A percentile compares a stretch with the other conserved stretches of the same genome.
Conservation (phyloP, 345 rosid genomes). For the Boechera retrofracta region DNA sequence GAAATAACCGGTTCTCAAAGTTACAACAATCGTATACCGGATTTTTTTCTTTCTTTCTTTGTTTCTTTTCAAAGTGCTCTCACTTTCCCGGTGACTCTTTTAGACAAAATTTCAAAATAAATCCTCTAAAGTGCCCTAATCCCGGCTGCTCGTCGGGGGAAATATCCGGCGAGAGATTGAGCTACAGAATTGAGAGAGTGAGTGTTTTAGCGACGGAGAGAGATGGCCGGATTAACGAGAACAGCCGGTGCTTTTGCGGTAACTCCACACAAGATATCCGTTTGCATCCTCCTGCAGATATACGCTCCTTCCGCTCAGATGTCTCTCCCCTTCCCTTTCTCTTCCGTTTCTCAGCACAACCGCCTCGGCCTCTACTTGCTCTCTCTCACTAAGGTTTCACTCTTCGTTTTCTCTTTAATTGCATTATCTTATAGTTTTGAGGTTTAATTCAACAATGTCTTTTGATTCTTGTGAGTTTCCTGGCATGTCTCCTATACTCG, state of each 20-base stretch:
- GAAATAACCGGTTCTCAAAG: conserved; percentile 29
- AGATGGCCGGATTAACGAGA: conserved; percentile 60
- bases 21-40: too few relatives aligned
- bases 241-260: conserved; percentile 56
- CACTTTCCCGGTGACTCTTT: conserved; percentile 40
- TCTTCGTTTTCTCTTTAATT: background rate
- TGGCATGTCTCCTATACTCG: background rate
- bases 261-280: conserved; percentile 91
- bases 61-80: conserved; percentile 33
- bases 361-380: conserved; percentile 80
- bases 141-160: conserved; percentile 33
- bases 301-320: conserved; percentile 77
- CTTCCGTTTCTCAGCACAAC: conserved; percentile 88
- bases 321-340: conserved; percentile 70
- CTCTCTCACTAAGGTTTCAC: conserved; percentile 78
- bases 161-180: conserved; percentile 34
- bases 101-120: conserved; percentile 23
- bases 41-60: background rate
- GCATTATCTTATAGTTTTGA: background rate
- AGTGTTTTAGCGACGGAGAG: conserved; percentile 6
- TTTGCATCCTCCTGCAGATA: conserved; percentile 77
- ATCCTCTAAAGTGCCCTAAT: conserved; percentile 36
- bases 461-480: background rate
- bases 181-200: background rate
- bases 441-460: conserved; percentile 9